A percentile compares a stretch with the other conserved stretches of the same genome.
Evolutionary conservation across 2,329 filamentous ascomycete genomes (phyloP).

Genomic region (Nothophaeocryptopus gaeumannii): DNA sequence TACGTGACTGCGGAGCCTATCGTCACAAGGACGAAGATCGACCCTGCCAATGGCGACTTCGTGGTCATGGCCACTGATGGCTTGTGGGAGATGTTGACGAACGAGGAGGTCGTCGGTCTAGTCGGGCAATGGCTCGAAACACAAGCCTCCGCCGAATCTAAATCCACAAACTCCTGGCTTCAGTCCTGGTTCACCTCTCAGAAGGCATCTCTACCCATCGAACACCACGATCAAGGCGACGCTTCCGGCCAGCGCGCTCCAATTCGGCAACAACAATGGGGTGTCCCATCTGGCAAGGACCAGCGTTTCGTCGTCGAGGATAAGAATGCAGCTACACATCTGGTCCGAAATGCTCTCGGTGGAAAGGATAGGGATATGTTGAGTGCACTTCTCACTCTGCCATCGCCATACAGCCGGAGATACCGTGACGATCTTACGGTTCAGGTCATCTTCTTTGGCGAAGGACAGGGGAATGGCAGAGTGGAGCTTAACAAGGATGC

Average conservation of each 20-base stretch:
- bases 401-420: conserved; percentile 83
- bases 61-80: conserved; percentile 95
- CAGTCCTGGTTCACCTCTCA: conserved; percentile 64
- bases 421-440: conserved; percentile 96
- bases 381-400: conserved; percentile 84
- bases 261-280: conserved; percentile 88
- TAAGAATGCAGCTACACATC: conserved; percentile 92
- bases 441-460: conserved; percentile 97
- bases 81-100: conserved; percentile 98
- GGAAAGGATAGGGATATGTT: conserved; percentile 93
- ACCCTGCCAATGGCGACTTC: conserved; percentile 88
- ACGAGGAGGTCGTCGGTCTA: conserved; percentile 94
- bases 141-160: conserved; percentile 49
- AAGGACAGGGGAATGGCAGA: conserved; percentile 70
- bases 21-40: conserved; percentile 86
- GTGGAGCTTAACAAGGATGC: conserved; percentile 85
- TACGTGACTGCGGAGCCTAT: conserved; percentile 97
- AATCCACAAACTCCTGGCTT: conserved; percentile 58
- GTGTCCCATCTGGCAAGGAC: conserved; percentile 68
- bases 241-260: conserved; percentile 75
- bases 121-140: conserved; percentile 96
- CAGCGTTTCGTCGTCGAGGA: conserved; percentile 92
- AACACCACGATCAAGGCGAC: conserved; percentile 54
- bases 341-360: conserved; percentile 90
- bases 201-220: conserved; percentile 65